These are phyloP conservation scores for Rachicladosporium sp. DNA, from an alignment of 2,329 filamentous ascomycete species.

Conservation along the genomic window DNA sequence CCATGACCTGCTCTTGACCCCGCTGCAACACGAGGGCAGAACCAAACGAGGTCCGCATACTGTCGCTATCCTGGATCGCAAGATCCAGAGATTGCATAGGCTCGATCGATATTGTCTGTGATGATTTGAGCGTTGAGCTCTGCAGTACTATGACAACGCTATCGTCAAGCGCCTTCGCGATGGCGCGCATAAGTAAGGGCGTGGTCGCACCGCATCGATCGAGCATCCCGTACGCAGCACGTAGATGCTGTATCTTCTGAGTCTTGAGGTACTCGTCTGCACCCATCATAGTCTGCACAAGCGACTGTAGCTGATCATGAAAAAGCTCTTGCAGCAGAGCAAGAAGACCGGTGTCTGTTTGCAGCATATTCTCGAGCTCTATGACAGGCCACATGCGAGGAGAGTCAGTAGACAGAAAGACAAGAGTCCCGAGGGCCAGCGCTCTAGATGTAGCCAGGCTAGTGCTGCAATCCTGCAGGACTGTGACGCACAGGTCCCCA, in stretches of 20 bases:
- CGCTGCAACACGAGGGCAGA: conserved; percentile 16
- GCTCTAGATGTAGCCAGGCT: conserved; percentile 57
- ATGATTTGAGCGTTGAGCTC: conserved; percentile 1
- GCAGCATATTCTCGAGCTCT: conserved; percentile 47
- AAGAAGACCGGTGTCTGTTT: conserved; percentile 48
- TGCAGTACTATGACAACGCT: conserved; percentile 47
- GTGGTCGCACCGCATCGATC: conserved; percentile 52
- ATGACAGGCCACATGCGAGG: conserved; percentile 24
- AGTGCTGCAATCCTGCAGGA: conserved; percentile 66
- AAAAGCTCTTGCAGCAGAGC: conserved; percentile 58
- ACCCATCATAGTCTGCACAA: conserved; percentile 72
- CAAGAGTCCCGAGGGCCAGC: conserved; percentile 69
- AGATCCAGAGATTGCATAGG: conserved; percentile 14
- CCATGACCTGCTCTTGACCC: conserved; percentile 16
- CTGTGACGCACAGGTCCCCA: conserved; percentile 55
- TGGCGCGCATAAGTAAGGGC: conserved; percentile 51
- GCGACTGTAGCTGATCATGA: conserved; percentile 67
- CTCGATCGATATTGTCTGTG: conserved; percentile 8
- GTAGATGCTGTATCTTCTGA: conserved; percentile 61
- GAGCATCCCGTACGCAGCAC: conserved; percentile 57
- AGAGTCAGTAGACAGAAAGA: conserved; percentile 51
- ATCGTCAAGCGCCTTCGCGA: conserved; percentile 61
- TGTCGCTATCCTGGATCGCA: conserved; percentile 1
- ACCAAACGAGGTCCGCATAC: conserved; percentile 9
- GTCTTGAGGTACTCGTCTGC: conserved; percentile 70